Evolutionary conservation across 176 grass and related monocot genomes (phyloP), one percentile per base, ranked within the genome.

Genomic region (Aegilops sharonensis): DNA sequence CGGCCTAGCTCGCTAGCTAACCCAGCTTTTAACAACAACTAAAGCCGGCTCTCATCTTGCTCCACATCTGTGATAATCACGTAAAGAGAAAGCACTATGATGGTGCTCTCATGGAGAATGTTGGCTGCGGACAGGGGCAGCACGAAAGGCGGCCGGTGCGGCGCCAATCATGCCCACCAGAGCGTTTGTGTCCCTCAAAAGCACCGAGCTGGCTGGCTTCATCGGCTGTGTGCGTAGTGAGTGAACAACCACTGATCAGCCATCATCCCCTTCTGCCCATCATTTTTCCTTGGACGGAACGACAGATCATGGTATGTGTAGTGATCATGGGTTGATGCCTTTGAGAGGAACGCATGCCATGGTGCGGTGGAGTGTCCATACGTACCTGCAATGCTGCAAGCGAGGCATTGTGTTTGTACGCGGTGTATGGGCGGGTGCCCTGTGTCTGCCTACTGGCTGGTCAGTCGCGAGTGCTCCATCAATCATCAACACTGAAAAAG

Each of bases 131-230:
- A 67, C 89, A 90, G 72, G 68, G 68, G 54, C 59, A 54, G 64
- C 72, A 77, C 13, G 29, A 68, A 75, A 20, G 52, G 29, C 34
- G 20, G 18, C n/a, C 80, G 73, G 21, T 57, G 65, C 32, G 20
- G 47, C 60, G 68, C 68, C 69, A 87, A 88, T 91, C 85, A 91
- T 88, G 76, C 69, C 81, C 18, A 62, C 76, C 78, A 11, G 48
- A 84, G 15, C 70, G 27, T 62, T 84, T 88, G 24, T 63, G 69
- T 63, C 89, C 54, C 80, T 73, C 35, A 14, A 91, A 91, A 80
- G 85, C 0, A 32, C 39, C 36, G 77, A 90, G 4, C 88, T 20
- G 36, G 3, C 65, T 36, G 9, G 3, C 65, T 9, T 61, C 57
- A 86, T 90, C 79, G 11, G 71, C 48, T 11, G n/a, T 77, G 57